Evolutionary conservation across 306 rosid species (phyloP).

Genomic region (Senna tora): DNA sequence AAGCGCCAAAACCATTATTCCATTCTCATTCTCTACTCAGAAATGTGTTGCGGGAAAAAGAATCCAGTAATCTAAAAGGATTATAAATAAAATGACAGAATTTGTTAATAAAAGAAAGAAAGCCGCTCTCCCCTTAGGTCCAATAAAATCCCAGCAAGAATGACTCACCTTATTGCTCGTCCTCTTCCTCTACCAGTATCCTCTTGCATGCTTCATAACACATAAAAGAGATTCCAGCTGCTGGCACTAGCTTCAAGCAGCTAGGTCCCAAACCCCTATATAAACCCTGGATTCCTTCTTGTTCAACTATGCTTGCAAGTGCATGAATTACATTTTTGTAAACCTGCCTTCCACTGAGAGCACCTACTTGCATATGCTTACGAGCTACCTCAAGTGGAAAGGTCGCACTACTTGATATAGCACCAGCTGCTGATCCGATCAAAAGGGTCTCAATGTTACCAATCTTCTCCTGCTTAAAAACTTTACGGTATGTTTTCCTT

Average conservation of each 20-base stretch:
- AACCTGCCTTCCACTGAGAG: slow-evolving; percentile 81
- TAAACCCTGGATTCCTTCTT: slow-evolving; percentile 80
- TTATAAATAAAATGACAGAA: slow-evolving; percentile 27
- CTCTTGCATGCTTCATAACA: slow-evolving; percentile 98
- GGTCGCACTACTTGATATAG: slow-evolving; percentile 86
- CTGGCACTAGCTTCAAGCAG: slow-evolving; percentile 95
- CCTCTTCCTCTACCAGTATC: slow-evolving; percentile 64
- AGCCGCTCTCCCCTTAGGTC: slow-evolving; percentile 29
- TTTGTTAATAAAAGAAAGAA: slow-evolving; percentile 13
- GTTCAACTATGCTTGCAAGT: slow-evolving; percentile 77
- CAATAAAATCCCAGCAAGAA: neutral
- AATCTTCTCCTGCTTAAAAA: slow-evolving; percentile 74
- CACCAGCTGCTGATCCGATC: slow-evolving; percentile 94
- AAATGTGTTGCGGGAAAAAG: slow-evolving; percentile 17
- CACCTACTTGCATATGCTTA: slow-evolving; percentile 98
- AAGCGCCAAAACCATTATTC: slow-evolving; percentile 26
- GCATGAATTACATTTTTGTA: slow-evolving; percentile 82
- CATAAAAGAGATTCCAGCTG: slow-evolving; percentile 97
- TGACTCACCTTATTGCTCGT: slow-evolving; percentile 50
- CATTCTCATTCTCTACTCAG: slow-evolving; percentile 31
- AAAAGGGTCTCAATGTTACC: slow-evolving; percentile 96
- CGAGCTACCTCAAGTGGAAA: slow-evolving; percentile 99
- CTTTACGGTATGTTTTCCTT: slow-evolving; percentile 72
- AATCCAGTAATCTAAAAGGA: slow-evolving; percentile 28
- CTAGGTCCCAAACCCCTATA: slow-evolving; percentile 93